Conservation (phyloP, 192 early-diverging fungal genomes). For the Dimargaris verticillata region DNA sequence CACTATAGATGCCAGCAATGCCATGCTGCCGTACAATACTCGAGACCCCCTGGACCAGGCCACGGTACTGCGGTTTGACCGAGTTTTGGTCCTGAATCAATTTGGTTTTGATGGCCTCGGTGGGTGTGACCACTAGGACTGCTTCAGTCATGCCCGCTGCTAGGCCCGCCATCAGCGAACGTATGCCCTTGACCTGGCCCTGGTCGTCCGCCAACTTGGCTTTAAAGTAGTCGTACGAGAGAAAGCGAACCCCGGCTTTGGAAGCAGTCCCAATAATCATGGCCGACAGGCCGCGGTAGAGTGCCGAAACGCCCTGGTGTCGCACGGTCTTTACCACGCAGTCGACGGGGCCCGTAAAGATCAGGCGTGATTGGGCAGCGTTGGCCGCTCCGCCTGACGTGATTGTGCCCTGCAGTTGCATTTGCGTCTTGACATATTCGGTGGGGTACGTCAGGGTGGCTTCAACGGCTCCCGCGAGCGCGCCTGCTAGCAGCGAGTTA, state of each 20-base stretch:
- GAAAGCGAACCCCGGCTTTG: constrained; percentile 85
- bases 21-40: constrained; percentile 56
- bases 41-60: constrained; percentile 57
- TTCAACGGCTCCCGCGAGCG: constrained; percentile 80
- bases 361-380: constrained; percentile 15
- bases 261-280: constrained; percentile 81
- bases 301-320: constrained; percentile 48
- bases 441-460: constrained; percentile 86
- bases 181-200: constrained; percentile 47
- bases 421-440: constrained; percentile 88
- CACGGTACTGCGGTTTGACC: constrained; percentile 53
- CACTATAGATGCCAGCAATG: constrained; percentile 71
- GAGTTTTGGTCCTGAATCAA: constrained; percentile 81
- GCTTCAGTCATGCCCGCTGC: constrained; percentile 84
- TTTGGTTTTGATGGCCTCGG: constrained; percentile 94
- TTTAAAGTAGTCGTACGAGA: constrained; percentile 79
- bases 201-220: constrained; percentile 45
- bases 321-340: constrained; percentile 54
- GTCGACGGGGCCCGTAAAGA: constrained; percentile 63
- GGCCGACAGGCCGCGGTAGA: constrained; percentile 81
- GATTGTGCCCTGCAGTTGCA: constrained; percentile 62
- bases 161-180: constrained; percentile 62
- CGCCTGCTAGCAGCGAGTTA: constrained; percentile 67
- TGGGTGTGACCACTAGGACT: constrained; percentile 70
- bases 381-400: background rate